A percentile compares a stretch with the other conserved stretches of the same genome.
These are phyloP conservation scores for Furculomyces boomerangus DNA, from an alignment of 371 early-diverging fungal genomes.

Conservation along the genomic window DNA sequence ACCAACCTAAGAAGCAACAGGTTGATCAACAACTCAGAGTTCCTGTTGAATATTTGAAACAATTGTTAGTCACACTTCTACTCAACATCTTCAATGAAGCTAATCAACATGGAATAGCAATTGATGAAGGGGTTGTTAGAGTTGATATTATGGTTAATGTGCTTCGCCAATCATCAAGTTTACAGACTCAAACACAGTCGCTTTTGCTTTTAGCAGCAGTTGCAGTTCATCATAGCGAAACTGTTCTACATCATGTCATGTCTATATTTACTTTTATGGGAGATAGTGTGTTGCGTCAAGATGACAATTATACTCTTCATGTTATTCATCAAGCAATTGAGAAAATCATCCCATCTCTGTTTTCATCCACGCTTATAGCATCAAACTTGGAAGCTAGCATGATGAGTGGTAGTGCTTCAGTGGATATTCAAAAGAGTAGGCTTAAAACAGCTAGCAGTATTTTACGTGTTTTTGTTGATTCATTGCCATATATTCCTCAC, in stretches of 20 bases:
- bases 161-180: slow-evolving; percentile 75
- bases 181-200: slow-evolving; percentile 86
- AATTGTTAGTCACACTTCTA: slow-evolving; percentile 56
- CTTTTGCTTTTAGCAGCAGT: slow-evolving; percentile 77
- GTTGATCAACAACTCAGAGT: too few relatives aligned
- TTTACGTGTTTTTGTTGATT: slow-evolving; percentile 79
- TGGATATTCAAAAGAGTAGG: background rate
- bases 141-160: slow-evolving; percentile 79
- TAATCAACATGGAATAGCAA: slow-evolving; percentile 22
- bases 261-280: slow-evolving; percentile 96
- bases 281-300: slow-evolving; percentile 80
- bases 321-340: slow-evolving; percentile 80
- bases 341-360: slow-evolving; percentile 68
- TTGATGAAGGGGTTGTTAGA: slow-evolving; percentile 34
- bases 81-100: slow-evolving; percentile 42
- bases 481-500: slow-evolving; percentile 78
- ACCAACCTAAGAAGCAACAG: background rate
- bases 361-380: slow-evolving; percentile 13
- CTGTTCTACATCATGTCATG: slow-evolving; percentile 82
- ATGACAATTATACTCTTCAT: slow-evolving; percentile 89
- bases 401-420: slow-evolving; percentile 10
- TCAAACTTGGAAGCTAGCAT: slow-evolving; percentile 6
- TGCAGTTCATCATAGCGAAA: slow-evolving; percentile 60
- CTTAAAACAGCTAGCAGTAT: slow-evolving; percentile 24
- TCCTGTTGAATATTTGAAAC: slow-evolving; percentile 72